phyloP scores from a whole-genome alignment of 352 stramenopile genomes.

The Phytophthora gonapodyides region DNA sequence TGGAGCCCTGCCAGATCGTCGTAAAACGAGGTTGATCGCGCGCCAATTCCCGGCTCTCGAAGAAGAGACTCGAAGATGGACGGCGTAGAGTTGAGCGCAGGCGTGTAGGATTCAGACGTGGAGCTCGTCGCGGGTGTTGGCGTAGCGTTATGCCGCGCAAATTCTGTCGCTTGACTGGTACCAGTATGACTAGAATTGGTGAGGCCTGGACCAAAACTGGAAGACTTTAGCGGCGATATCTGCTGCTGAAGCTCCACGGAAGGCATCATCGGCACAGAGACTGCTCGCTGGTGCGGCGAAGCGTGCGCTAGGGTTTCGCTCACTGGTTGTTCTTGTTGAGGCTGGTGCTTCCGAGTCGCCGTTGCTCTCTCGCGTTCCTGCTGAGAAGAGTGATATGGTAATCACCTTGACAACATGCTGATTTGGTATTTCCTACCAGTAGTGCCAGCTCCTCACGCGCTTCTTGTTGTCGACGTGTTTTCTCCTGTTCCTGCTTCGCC shows the following conservation, averaged over 20 bases:
- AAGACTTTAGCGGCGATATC: conserved; percentile 3
- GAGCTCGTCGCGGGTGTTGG: neutral
- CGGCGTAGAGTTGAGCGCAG: conserved; percentile 38
- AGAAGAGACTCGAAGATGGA: conserved; percentile 62
- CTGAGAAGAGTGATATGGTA: too few relatives aligned
- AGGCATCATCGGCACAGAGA: neutral
- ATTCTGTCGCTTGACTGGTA: neutral
- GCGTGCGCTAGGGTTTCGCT: neutral
- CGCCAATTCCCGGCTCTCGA: conserved; percentile 36
- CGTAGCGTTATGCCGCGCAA: neutral
- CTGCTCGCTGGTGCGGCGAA: conserved; percentile 3
- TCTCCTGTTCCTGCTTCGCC: conserved; percentile 46
- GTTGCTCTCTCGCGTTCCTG: conserved; percentile 23
- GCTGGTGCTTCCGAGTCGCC: conserved; percentile 21
- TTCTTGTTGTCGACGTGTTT: conserved; percentile 43
- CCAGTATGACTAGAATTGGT: neutral
- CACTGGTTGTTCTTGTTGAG: conserved; percentile 13
- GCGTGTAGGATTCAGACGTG: conserved; percentile 10
- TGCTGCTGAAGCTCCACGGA: conserved; percentile 9
- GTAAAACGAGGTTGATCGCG: conserved; percentile 39
- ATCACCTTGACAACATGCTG: neutral
- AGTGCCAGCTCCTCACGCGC: conserved; percentile 56
- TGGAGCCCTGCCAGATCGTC: conserved; percentile 48
- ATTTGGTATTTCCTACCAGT: conserved; percentile 23
- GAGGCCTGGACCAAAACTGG: neutral